Evolutionary conservation across 345 rosid species (phyloP), one percentile per base, ranked within the genome.

Genomic region (Brassica napus): DNA sequence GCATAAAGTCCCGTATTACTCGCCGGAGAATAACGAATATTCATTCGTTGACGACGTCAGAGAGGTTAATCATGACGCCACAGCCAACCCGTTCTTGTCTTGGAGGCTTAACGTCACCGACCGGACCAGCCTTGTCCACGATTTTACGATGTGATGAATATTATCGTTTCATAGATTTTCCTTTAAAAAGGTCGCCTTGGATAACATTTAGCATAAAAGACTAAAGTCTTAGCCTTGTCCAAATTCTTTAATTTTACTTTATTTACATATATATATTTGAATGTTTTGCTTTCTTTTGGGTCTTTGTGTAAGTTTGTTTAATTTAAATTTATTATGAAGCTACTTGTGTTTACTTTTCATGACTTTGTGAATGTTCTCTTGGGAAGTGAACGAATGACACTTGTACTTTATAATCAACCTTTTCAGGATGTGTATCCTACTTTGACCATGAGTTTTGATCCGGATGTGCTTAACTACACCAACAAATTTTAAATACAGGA

Each of bases 31-130:
- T 4, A 89, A 80, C 71, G 94, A 90, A 71, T 87, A 87, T 80
- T 81, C 89, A 59, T 90, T 87, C 88, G 84, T 84, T n/a, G 91
- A 89, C 57, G 88, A 90, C 70, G 78, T 62, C 49, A 80, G 58
- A 15, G 94, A 83, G 26, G 80, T 72, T 28, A 87, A 83, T 75
- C 82, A 91, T 64, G 88, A 84, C 60, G 92, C 83, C 69, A 57
- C 82, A 0, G 77, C 89, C 66, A 83, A 87, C 59, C 88, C 98
- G 49, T 89, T 85, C 87, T 91, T 92, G 68, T 86, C 98, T 6
- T 93, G 98, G 99, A 90, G 96, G 79, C 89, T 90, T 80, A 91
- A 91, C 74, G 89, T 95, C 28, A 85, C 98, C 7, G 99, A 95
- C 81, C 86, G 93, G 84, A 70, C 80, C 42, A 85, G 93, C 82